Percentiles rank a stretch among this genome's conserved stretches.
These are phyloP conservation scores for Fusarium siculi DNA, from an alignment of 2,329 filamentous ascomycete species.

Conservation along the genomic window DNA sequence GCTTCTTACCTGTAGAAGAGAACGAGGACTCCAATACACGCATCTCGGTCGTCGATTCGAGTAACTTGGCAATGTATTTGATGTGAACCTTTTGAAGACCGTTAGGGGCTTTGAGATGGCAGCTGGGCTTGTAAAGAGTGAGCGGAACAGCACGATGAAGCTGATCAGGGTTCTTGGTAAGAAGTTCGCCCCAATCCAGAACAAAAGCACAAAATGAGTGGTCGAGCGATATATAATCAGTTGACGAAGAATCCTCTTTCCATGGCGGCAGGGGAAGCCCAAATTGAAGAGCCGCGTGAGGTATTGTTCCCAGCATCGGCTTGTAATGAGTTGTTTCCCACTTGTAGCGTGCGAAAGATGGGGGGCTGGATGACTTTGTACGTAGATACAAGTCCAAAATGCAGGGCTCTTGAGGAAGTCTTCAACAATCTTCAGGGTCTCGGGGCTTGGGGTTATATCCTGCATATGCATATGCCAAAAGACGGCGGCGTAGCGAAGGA, in stretches of 20 bases:
- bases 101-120: neutral
- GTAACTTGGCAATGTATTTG: neutral
- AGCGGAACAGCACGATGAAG: neutral
- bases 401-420: neutral
- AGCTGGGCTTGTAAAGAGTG: neutral
- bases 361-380: neutral
- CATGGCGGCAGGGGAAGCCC: neutral
- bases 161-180: neutral
- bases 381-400: neutral
- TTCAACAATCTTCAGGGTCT: neutral
- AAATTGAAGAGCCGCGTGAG: neutral
- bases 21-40: neutral
- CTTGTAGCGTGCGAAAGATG: neutral
- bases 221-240: neutral
- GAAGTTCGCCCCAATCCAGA: neutral
- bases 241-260: neutral
- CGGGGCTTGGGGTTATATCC: neutral
- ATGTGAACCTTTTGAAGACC: neutral
- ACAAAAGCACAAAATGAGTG: neutral
- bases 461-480: neutral
- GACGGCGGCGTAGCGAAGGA: neutral
- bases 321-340: neutral
- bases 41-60: neutral
- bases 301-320: neutral
- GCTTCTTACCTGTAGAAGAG: neutral